A percentile compares a stretch with the other conserved stretches of the same genome.
phyloP scores from a whole-genome alignment of 306 rosid species.

The Bauhinia variegata region DNA sequence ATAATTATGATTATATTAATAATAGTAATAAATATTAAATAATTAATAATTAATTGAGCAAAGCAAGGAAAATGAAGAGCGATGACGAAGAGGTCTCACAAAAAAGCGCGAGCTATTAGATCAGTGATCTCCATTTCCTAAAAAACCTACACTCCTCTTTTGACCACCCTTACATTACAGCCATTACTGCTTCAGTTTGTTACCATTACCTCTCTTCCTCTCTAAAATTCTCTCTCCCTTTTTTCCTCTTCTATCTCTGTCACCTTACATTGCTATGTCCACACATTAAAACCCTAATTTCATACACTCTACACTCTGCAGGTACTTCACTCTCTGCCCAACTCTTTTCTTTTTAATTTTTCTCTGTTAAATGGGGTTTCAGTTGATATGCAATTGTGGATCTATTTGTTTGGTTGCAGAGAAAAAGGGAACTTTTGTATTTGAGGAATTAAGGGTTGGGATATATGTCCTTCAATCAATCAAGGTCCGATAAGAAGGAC shows the following conservation, averaged over 20 bases:
- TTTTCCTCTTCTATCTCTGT: not conserved
- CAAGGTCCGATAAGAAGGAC: slow-evolving; percentile 84
- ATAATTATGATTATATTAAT: too few species aligned
- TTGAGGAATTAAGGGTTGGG: slow-evolving; percentile 60
- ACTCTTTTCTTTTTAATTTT: not conserved
- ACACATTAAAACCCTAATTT: slow-evolving; percentile 68
- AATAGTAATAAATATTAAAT: too few species aligned
- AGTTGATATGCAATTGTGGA: slow-evolving; percentile 21
- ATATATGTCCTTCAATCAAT: slow-evolving; percentile 99
- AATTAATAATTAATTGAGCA: too few species aligned
- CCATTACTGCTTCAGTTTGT: slow-evolving; percentile 52
- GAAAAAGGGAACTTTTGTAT: slow-evolving; percentile 20
- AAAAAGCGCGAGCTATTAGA: slow-evolving; percentile 40
- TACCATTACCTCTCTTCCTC: slow-evolving; percentile 32
- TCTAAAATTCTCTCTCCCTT: not conserved
- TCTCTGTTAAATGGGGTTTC: not conserved
- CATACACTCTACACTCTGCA: slow-evolving; percentile 47
- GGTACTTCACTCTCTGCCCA: slow-evolving; percentile 44
- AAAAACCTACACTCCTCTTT: slow-evolving; percentile 59
- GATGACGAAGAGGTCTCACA: slow-evolving; percentile 40
- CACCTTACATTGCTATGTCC: slow-evolving; percentile 38
- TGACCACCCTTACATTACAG: slow-evolving; percentile 47
- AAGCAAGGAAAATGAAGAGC: not conserved
- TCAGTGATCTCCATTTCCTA: slow-evolving; percentile 55
- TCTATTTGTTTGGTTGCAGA: slow-evolving; percentile 58